Conservation (phyloP, 2,329 filamentous ascomycete genomes). For the Trichoderma sp. region DNA sequence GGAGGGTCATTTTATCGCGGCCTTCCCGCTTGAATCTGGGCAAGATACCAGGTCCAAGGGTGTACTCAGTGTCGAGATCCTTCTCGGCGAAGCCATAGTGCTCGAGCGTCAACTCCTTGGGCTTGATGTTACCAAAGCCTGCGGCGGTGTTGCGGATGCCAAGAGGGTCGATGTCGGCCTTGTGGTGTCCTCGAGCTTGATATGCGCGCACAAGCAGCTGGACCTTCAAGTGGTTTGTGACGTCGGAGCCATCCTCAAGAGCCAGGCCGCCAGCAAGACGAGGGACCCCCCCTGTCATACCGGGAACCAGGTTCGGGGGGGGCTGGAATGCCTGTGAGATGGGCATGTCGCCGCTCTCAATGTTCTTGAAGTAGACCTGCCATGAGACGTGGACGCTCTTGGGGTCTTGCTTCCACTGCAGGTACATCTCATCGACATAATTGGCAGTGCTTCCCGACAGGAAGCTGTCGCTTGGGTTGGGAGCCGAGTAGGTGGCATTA, state of each 20-base stretch:
- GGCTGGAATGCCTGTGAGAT: constrained; percentile 96
- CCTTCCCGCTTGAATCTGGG: constrained; percentile 87
- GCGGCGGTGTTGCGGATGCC: constrained; percentile 76
- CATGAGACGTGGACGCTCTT: constrained; percentile 94
- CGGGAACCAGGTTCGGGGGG: constrained; percentile 85
- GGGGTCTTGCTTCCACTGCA: constrained; percentile 94
- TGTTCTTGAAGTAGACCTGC: constrained; percentile 99
- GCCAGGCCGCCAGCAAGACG: constrained; percentile 67
- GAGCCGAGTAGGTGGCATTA: constrained; percentile 49
- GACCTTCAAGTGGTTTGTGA: constrained; percentile 96
- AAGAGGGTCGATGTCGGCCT: constrained; percentile 94
- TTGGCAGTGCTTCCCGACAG: constrained; percentile 94
- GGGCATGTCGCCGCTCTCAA: constrained; percentile 97
- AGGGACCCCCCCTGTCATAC: constrained; percentile 73
- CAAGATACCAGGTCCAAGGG: constrained; percentile 88
- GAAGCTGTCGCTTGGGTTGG: constrained; percentile 92
- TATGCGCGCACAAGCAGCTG: constrained; percentile 96
- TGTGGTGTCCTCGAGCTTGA: constrained; percentile 96
- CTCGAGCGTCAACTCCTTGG: constrained; percentile 87
- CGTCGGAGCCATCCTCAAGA: constrained; percentile 68
- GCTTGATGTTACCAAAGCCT: constrained; percentile 80
- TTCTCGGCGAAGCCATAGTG: constrained; percentile 95
- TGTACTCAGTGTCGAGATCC: constrained; percentile 89
- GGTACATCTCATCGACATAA: constrained; percentile 99
- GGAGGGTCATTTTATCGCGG: constrained; percentile 92